phyloP scores from a whole-genome alignment of 1,139 yeast genomes.

The Saccharomyces uvarum region DNA sequence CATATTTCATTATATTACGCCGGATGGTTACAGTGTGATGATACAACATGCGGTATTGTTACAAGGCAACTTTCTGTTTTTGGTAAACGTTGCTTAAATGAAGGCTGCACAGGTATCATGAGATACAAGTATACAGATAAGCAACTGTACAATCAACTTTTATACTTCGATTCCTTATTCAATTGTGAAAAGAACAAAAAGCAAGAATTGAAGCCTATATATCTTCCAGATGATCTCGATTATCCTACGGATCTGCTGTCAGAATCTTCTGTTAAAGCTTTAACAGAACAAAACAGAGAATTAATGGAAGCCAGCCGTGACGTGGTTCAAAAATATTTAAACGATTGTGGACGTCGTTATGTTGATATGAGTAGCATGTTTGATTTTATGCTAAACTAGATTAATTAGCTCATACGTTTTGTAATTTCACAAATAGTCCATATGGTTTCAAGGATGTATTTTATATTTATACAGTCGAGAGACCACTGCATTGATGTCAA shows the following conservation, averaged over 20 bases:
- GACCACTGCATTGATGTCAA: not conserved
- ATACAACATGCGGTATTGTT: constrained; percentile 66
- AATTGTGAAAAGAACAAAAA: constrained; percentile 73
- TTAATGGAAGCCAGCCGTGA: constrained; percentile 48
- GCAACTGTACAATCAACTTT: constrained; percentile 76
- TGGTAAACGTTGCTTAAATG: constrained; percentile 69
- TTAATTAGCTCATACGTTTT: not conserved
- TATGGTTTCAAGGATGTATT: not conserved
- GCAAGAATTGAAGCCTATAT: constrained; percentile 45
- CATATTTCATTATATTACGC: constrained; percentile 74
- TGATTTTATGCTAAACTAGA: constrained; percentile 38
- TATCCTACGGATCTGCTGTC: constrained; percentile 38
- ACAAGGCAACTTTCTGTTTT: constrained; percentile 87
- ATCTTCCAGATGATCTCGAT: constrained; percentile 31
- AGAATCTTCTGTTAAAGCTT: constrained; percentile 56
- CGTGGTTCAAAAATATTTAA: constrained; percentile 69
- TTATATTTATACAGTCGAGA: not conserved
- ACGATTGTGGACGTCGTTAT: constrained; percentile 82
- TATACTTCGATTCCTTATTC: constrained; percentile 71
- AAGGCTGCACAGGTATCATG: constrained; percentile 79
- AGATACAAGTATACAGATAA: constrained; percentile 69
- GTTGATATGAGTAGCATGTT: constrained; percentile 83
- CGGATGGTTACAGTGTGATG: constrained; percentile 82
- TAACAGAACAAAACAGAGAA: constrained; percentile 73
- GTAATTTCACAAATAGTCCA: not conserved